Base-by-base conservation (phyloP, 2,329 filamentous ascomycete genomes). In the Calonectria pteridis region DNA sequence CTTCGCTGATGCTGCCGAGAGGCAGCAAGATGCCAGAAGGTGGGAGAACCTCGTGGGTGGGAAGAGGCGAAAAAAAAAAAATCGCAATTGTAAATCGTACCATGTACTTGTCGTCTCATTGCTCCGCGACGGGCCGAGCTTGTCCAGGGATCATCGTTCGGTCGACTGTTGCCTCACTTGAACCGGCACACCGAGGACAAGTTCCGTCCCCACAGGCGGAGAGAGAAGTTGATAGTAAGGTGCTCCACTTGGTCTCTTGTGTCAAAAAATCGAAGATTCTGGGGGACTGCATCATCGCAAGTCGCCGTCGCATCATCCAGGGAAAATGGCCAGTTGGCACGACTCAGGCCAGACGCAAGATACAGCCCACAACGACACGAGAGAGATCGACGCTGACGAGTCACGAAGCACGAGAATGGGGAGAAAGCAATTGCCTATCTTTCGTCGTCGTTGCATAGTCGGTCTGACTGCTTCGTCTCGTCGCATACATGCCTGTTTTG, bases 111-210 rank as follows among this genome's bases (percentile, higher is more conserved):
- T 58, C 29, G 35, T 63, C 63, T 62, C 53, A 51, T 67, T 29
- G 33, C 51, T 67, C 69, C 62, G 50, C 26, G 29, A 68, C 35
- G 70, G 46, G 65, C 65, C 71, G 71, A 72, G 65, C 58, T 69
- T 49, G 46, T 55, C 35, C 64, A 65, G 37, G 63, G 37, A 62
- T 67, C 69, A 64, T 58, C 26, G 26, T n/a, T n/a, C 26, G 18
- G 59, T 43, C 23, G 40, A 35, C 18, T 10, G 59, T 46, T 46
- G 59, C 59, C 59, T 63, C 59, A 59, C 55, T 59, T 37, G 29
- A 37, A 62, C 46, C 35, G 64, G 53, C 64, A 72, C 70, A 69
- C 71, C 71, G 71, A 69, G 65, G 20, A 40, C 23, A 53, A 16
- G 23, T 29, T 29, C 50, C 16, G 23, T 53, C 50, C 28, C 50